These are phyloP conservation scores for Starmerella bombicola DNA, from an alignment of 805 yeast genomes.

Conservation along the genomic window DNA sequence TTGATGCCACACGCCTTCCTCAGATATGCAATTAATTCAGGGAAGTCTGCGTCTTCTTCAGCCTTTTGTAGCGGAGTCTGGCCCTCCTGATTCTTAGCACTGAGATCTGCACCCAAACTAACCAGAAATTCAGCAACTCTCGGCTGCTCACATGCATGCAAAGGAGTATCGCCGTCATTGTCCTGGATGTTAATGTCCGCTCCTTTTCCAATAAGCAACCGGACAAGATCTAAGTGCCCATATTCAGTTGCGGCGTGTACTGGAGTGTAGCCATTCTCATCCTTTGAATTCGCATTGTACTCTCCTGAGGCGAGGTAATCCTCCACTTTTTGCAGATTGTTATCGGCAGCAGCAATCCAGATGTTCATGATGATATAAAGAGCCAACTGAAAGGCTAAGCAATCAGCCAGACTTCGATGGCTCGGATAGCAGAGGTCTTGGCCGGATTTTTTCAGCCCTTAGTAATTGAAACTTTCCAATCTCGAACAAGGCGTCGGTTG, in stretches of 20 bases:
- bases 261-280: conserved; percentile 92
- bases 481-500: too few relatives aligned
- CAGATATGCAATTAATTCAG: conserved; percentile 61
- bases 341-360: conserved; percentile 94
- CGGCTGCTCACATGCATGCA: conserved; percentile 75
- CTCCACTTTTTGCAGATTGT: conserved; percentile 48
- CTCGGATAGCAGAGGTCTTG: too few relatives aligned
- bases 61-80: conserved; percentile 60
- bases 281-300: conserved; percentile 58
- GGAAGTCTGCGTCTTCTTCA: conserved; percentile 67
- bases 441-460: too few relatives aligned
- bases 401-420: too few relatives aligned
- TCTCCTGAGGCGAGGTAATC: conserved; percentile 39
- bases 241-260: conserved; percentile 96
- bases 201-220: conserved; percentile 42
- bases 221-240: conserved; percentile 59
- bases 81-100: conserved; percentile 55
- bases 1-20: conserved; percentile 33
- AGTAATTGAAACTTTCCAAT: too few relatives aligned
- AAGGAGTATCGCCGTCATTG: conserved; percentile 86
- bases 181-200: conserved; percentile 80
- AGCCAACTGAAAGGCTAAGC: too few relatives aligned
- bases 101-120: conserved; percentile 56
- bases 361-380: conserved; percentile 51
- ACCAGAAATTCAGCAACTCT: conserved; percentile 53